Conservation (phyloP, 176 grass and related monocot species). For the Carex scoparia region DNA sequence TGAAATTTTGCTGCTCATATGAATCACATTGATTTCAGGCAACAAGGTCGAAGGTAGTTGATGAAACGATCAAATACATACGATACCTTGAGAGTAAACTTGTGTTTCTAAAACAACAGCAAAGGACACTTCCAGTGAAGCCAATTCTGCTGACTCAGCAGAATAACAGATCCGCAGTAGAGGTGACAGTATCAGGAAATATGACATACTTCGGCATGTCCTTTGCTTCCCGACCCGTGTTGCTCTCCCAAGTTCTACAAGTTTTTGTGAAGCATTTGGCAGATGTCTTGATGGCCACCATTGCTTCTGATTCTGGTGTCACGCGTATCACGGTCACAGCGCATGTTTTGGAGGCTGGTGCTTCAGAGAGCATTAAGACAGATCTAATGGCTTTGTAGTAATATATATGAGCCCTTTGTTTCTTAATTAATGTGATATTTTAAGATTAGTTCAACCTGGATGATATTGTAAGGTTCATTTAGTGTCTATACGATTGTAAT, state of each 20-base stretch:
- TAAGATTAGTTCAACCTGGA: not conserved
- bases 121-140: not conserved
- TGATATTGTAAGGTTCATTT: not conserved
- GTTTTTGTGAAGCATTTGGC: not conserved
- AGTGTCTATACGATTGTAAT: not conserved
- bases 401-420: not conserved
- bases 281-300: not conserved
- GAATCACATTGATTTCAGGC: not conserved
- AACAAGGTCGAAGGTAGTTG: constrained; percentile 14
- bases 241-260: not conserved
- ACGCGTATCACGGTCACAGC: not conserved
- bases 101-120: not conserved
- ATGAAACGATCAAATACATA: constrained; percentile 19
- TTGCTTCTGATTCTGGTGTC: not conserved
- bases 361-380: constrained; percentile 5
- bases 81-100: not conserved
- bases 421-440: not conserved
- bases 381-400: constrained; percentile 6
- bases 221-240: not conserved
- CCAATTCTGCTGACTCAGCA: not conserved
- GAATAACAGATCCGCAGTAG: not conserved
- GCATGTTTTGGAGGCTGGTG: not conserved
- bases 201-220: not conserved
- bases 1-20: not conserved
- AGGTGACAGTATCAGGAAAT: not conserved